These are phyloP conservation scores for Komagataella pseudopastoris DNA, from an alignment of 805 yeast genomes.

Conservation along the genomic window DNA sequence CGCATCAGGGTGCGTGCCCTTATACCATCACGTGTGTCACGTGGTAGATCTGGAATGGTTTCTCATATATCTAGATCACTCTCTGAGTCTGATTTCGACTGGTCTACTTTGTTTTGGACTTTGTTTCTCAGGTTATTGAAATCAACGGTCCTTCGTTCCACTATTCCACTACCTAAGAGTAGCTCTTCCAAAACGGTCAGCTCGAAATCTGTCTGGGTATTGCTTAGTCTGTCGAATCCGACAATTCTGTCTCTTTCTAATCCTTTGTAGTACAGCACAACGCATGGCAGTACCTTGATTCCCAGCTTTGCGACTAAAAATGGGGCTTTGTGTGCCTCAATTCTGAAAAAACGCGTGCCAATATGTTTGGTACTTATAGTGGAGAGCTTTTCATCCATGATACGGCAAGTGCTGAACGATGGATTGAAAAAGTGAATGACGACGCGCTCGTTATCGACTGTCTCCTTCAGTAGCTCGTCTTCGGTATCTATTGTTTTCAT, in stretches of 20 bases:
- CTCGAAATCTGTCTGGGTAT: not conserved
- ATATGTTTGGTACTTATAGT: slow-evolving; percentile 46
- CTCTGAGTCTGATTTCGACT: not conserved
- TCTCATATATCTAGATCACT: not conserved
- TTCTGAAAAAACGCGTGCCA: slow-evolving; percentile 34
- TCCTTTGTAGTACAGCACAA: slow-evolving; percentile 47
- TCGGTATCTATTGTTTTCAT: slow-evolving; percentile 36
- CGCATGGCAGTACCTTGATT: slow-evolving; percentile 60
- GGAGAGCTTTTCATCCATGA: slow-evolving; percentile 34
- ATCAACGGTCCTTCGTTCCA: not conserved
- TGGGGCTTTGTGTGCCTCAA: slow-evolving; percentile 56
- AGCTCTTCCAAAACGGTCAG: not conserved
- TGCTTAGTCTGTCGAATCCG: slow-evolving; percentile 42
- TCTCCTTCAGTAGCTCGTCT: slow-evolving; percentile 38
- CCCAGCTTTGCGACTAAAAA: slow-evolving; percentile 52
- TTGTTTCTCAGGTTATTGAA: not conserved
- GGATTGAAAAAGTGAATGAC: slow-evolving; percentile 57
- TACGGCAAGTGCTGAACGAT: slow-evolving; percentile 42
- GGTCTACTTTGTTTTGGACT: not conserved
- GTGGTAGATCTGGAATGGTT: not conserved
- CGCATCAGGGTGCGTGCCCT: not conserved
- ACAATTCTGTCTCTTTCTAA: slow-evolving; percentile 44
- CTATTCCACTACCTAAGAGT: not conserved
- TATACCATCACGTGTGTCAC: not conserved
- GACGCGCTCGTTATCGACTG: slow-evolving; percentile 25